Evolutionary conservation across 2,329 filamentous ascomycete species (phyloP).

Genomic region (Nemania abortiva): DNA sequence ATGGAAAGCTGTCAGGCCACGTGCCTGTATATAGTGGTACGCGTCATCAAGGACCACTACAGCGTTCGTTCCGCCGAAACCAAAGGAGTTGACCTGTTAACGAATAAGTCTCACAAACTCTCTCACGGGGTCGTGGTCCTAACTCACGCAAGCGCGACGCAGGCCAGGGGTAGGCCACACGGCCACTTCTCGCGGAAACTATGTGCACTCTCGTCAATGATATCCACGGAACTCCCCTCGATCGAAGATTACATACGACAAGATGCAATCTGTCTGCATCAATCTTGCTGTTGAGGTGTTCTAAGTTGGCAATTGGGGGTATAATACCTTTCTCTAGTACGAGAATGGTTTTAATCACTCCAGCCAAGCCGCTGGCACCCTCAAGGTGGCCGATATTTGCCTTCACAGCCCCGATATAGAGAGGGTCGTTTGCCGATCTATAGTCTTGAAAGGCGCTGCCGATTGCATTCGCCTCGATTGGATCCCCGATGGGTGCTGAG

Average conservation of each 20-base stretch:
- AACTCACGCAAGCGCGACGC: background rate
- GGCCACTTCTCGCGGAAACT: background rate
- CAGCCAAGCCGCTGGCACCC: too few species aligned
- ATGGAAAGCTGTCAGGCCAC: background rate
- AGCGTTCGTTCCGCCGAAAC: constrained; percentile 32
- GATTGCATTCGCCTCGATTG: too few species aligned
- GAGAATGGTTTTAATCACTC: constrained; percentile 42
- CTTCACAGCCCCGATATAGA: too few species aligned
- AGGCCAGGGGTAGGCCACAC: too few species aligned
- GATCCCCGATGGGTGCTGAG: too few species aligned
- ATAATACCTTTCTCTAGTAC: constrained; percentile 37
- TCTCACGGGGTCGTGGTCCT: background rate
- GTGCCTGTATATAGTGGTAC: background rate
- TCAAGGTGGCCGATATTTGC: too few species aligned
- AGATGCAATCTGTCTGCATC: background rate
- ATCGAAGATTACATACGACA: too few species aligned
- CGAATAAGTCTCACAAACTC: too few species aligned
- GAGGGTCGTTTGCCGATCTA: too few species aligned
- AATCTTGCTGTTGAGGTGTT: background rate
- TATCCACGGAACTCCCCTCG: background rate
- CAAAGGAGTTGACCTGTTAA: constrained; percentile 33
- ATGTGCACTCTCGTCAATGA: too few species aligned
- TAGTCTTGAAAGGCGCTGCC: too few species aligned
- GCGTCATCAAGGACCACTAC: constrained; percentile 26
- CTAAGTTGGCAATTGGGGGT: constrained; percentile 14